Base-by-base conservation (phyloP, 805 yeast species). In the Ogataea corticis region DNA sequence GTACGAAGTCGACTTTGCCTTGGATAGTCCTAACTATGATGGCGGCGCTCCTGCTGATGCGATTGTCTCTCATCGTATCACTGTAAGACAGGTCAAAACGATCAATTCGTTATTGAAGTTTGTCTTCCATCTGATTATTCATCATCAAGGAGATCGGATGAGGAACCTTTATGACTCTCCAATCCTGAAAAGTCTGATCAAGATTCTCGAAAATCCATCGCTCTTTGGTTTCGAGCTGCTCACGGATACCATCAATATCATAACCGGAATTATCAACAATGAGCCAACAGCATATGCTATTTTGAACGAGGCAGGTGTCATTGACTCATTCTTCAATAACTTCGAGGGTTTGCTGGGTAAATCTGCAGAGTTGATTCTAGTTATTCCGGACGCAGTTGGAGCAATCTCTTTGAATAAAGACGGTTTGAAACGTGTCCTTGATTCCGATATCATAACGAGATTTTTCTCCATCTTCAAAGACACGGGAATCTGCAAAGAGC, bases 231-330 rank as follows among this genome's bases (percentile, higher is more conserved):
- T 81, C 32, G 73, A 79, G 13, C 64, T 87, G 12, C 62, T 87
- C 12, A 71, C 87, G 0, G 70, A 78, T 17, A 75, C 87, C 0
- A 62, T 91, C 30, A 83, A 80, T 49, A 76, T 83, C 11, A 73
- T 89, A 16, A 76, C 84, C 33, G 76, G 76, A 11, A 87, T 89
- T 48, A 81, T 91, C 23, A 92, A 91, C 60, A 86, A 85, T 53
- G 97, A 92, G 57, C 97, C 97, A 7, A 89, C 97, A 0, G 87
- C 96, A 3, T 91, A 76, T 57, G 75, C 85, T 2, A 82, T 91
- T 33, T 71, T 91, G 52, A 82, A 79, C 33, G 98, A 91, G 61
- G 84, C 95, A 0, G 78, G 80, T 0, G 79, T 87, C 1, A 79
- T 91, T 30, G 85, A 84, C 38, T 69, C 79, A 2, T 73, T 90